Evolutionary conservation across 805 yeast genomes (phyloP).

Genomic region (Candida caryicola): DNA sequence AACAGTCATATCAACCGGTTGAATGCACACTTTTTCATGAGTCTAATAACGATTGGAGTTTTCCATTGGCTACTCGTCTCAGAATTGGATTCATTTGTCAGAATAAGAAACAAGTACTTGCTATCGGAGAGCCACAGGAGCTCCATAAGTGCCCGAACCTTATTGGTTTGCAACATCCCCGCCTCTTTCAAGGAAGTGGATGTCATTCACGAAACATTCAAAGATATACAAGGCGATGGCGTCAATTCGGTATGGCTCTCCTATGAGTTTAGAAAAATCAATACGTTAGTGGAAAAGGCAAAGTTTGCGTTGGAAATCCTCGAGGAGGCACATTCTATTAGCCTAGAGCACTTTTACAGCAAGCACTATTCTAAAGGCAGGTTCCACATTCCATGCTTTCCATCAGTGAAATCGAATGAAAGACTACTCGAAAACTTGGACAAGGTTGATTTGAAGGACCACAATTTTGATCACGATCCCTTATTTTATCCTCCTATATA

Average conservation of each 20-base stretch:
- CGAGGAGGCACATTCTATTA: conserved; percentile 25
- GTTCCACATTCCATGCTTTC: too few species aligned
- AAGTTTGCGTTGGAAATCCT: conserved; percentile 24
- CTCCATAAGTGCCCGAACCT: conserved; percentile 26
- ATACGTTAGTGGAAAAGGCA: conserved; percentile 19
- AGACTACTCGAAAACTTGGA: neutral
- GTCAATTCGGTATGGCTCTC: conserved; percentile 56
- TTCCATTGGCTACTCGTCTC: conserved; percentile 54
- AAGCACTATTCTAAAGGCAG: conserved; percentile 10
- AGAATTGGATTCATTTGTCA: conserved; percentile 54
- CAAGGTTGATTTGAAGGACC: neutral
- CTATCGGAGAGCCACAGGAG: conserved; percentile 22
- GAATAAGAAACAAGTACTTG: conserved; percentile 46
- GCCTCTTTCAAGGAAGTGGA: conserved; percentile 21
- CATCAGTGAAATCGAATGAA: neutral
- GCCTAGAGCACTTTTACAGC: conserved; percentile 7
- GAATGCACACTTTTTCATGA: conserved; percentile 61
- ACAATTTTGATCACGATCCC: conserved; percentile 1
- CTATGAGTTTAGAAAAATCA: conserved; percentile 23
- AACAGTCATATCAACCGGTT: conserved; percentile 47
- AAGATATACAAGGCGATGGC: conserved; percentile 52
- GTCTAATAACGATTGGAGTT: conserved; percentile 51
- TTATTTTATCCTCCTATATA: conserved; percentile 36
- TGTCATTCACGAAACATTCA: conserved; percentile 27
- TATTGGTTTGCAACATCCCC: conserved; percentile 50